Base-by-base conservation (phyloP, 495 filamentous ascomycete genomes). In the Emericellopsis terricola region DNA sequence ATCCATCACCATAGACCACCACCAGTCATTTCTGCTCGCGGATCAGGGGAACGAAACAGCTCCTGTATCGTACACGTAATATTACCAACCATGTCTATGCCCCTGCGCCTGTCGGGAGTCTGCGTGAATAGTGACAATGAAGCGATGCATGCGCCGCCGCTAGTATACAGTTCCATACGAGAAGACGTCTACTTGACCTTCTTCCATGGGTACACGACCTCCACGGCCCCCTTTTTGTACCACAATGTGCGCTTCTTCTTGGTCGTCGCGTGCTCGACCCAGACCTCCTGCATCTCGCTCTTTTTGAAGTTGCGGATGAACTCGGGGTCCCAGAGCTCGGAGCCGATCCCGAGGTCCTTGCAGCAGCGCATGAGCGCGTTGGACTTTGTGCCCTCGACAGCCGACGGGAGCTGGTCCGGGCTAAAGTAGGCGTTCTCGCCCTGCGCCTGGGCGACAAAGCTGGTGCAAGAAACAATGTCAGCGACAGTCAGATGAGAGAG, bases 291-390 rank as follows among this genome's bases (percentile, higher is more conserved):
- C 34, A 62, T 62, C 37, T 69, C 47, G 39, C 51, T 44, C 46
- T 64, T 63, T 38, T 72, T 76, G 52, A 80, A 64, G 45, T 75
- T 54, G 44, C 76, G 68, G 38, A 96, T 89, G 61, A 74, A 97
- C 29, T 84, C 64, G 31, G 89, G 89, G 59, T 97, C 89, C 89
- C 89, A 97, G 27, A 97, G 62, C 55, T 97, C 89, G 43, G 76
- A 84, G 2, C 85, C 91, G 36, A 97, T 78, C 9, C 89, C 89
- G 15, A 97, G 66, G 54, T 97, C 89, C 59, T 97, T 97, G 60
- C 91, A 96, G 61, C 84, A 94, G 16, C 89, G 78, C 65, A 94
- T 82, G 36, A 97, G 65, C 14, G 89, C 89, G 52, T 96, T 97
- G 13, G 84, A 94, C 52, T 93, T 91, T 62, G 84, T 92, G 14